Conservation (phyloP, 1,139 yeast genomes). For the Protomyces pachydermus region DNA sequence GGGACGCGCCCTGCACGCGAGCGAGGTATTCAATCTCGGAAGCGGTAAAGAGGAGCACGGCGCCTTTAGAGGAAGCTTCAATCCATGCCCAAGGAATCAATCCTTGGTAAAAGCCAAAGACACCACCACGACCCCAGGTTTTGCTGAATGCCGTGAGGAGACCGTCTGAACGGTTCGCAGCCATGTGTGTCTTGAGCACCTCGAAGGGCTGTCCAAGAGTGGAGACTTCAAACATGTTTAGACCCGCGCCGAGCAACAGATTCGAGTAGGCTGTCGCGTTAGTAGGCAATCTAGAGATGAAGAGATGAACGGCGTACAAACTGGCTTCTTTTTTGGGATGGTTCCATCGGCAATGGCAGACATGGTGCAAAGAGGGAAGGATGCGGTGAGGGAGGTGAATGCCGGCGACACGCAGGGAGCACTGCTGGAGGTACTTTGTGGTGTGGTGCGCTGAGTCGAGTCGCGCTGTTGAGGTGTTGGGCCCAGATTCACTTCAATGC, state of each 20-base stretch:
- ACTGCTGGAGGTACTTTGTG: too few species aligned
- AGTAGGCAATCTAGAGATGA: neutral
- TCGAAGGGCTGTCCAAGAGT: conserved; percentile 95
- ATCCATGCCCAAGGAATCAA: conserved; percentile 99
- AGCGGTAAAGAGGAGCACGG: conserved; percentile 87
- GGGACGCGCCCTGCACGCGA: conserved; percentile 54
- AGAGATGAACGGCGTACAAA: conserved; percentile 4
- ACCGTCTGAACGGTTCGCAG: conserved; percentile 77
- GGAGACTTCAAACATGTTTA: conserved; percentile 87
- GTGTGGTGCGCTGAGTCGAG: too few species aligned
- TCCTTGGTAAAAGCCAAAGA: conserved; percentile 90
- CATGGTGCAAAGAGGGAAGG: neutral
- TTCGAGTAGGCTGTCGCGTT: conserved; percentile 41
- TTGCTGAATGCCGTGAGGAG: conserved; percentile 63
- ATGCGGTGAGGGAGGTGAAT: neutral
- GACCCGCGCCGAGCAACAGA: conserved; percentile 86
- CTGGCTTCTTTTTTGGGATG: conserved; percentile 24
- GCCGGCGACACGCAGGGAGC: neutral
- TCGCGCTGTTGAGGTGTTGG: too few species aligned
- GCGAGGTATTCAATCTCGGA: conserved; percentile 84
- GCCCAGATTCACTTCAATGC: too few species aligned
- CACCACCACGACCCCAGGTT: conserved; percentile 92
- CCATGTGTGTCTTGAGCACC: conserved; percentile 93
- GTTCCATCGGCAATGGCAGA: conserved; percentile 22
- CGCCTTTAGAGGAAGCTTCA: conserved; percentile 98